phyloP scores from a whole-genome alignment of 768 basidiomycete genomes.

The Flagelloscypha sp. region DNA sequence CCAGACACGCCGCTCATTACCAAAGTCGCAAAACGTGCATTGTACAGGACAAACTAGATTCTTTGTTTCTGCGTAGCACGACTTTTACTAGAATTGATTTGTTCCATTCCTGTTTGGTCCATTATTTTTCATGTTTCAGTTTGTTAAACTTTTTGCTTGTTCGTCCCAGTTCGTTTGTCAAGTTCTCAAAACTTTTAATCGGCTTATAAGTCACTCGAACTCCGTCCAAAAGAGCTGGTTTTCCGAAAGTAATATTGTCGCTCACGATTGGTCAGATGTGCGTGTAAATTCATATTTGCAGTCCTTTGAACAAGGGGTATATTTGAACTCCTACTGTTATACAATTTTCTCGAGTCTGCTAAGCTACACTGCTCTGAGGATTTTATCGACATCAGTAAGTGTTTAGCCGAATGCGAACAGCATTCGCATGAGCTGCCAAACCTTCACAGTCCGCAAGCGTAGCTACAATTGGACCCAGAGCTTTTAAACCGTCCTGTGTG shows the following conservation, averaged over 20 bases:
- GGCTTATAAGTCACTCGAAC: conserved; percentile 5
- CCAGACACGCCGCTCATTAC: conserved; percentile 85
- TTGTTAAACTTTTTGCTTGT: conserved; percentile 2
- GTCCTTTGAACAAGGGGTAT: too few species aligned
- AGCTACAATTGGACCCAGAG: conserved; percentile 79
- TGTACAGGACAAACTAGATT: conserved; percentile 78
- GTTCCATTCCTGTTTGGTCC: not conserved
- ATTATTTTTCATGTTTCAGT: not conserved
- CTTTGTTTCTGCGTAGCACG: conserved; percentile 1
- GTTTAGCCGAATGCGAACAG: conserved; percentile 78
- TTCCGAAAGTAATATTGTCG: too few species aligned
- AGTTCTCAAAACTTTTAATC: conserved; percentile 1
- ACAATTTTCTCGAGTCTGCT: too few species aligned
- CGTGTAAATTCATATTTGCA: too few species aligned
- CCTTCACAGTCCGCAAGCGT: conserved; percentile 94
- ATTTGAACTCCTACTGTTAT: too few species aligned
- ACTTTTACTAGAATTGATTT: not conserved
- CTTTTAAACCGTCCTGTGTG: conserved; percentile 63
- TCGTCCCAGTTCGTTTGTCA: conserved; percentile 5
- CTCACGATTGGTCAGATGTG: too few species aligned
- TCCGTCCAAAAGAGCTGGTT: not conserved
- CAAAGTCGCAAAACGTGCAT: conserved; percentile 90
- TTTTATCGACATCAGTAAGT: too few species aligned
- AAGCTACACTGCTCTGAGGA: too few species aligned
- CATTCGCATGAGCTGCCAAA: conserved; percentile 90